phyloP scores from a whole-genome alignment of 768 basidiomycete genomes.

The Russula vinacea region DNA sequence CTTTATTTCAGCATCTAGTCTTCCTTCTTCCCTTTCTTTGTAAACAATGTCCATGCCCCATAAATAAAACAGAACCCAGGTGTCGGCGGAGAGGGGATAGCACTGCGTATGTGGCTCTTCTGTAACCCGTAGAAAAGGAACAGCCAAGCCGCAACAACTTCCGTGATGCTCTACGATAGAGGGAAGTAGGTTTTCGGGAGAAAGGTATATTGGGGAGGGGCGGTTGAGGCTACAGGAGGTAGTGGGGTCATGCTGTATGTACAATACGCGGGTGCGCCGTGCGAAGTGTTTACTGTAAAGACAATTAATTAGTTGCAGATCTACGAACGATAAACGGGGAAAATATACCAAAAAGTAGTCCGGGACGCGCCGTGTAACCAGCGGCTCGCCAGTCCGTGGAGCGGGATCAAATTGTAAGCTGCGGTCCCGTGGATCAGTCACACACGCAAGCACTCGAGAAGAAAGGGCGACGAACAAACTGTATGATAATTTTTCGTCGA shows the following conservation, averaged over 20 bases:
- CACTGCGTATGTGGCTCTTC: constrained; percentile 13
- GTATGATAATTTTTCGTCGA: constrained; percentile 96
- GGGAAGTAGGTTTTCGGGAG: constrained; percentile 15
- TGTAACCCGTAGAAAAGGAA: neutral
- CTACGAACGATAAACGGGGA: neutral
- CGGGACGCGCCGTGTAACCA: constrained; percentile 92
- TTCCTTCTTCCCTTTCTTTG: constrained; percentile 26
- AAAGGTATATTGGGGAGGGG: constrained; percentile 30
- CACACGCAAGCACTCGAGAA: constrained; percentile 10
- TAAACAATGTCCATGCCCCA: constrained; percentile 25
- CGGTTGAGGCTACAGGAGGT: constrained; percentile 29
- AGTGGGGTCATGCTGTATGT: constrained; percentile 30
- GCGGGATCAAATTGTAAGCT: constrained; percentile 99
- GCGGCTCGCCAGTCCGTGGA: constrained; percentile 95
- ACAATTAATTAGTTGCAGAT: neutral
- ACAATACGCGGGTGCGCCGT: constrained; percentile 27
- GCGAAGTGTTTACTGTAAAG: constrained; percentile 23
- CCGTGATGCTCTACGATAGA: constrained; percentile 2
- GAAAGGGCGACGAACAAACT: constrained; percentile 63
- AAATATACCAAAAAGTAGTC: constrained; percentile 85
- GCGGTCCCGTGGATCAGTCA: constrained; percentile 14
- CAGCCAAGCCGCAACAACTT: constrained; percentile 5
- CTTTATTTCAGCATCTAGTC: constrained; percentile 29
- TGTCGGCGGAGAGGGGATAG: constrained; percentile 8
- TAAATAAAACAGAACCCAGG: constrained; percentile 24